Evolutionary conservation across 495 filamentous ascomycete genomes (phyloP).

Genomic region (Sphaerosporella brunnea): DNA sequence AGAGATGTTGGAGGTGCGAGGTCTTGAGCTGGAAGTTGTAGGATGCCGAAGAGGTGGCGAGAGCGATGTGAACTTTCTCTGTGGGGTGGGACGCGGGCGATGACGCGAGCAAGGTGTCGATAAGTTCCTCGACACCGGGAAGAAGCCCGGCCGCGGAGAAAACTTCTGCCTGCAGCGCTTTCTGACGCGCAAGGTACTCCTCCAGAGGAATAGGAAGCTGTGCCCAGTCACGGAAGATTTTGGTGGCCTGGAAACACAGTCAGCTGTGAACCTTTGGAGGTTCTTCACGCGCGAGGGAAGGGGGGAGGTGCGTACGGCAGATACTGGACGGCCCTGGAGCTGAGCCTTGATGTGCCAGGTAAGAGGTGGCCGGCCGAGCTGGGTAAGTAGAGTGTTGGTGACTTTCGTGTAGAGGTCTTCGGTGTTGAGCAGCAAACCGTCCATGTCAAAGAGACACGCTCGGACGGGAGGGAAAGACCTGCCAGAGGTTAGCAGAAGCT

Average conservation of each 20-base stretch:
- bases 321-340: constrained; percentile 75
- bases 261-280: constrained; percentile 15
- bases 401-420: constrained; percentile 81
- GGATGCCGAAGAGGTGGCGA: constrained; percentile 62
- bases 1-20: constrained; percentile 50
- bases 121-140: constrained; percentile 56
- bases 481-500: too few species aligned
- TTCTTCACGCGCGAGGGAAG: neutral
- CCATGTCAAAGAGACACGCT: constrained; percentile 97
- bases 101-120: constrained; percentile 35
- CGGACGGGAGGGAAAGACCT: constrained; percentile 46
- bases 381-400: constrained; percentile 61
- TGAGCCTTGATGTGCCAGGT: constrained; percentile 92
- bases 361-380: constrained; percentile 51
- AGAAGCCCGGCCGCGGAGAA: constrained; percentile 62
- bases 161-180: constrained; percentile 43
- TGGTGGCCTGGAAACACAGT: constrained; percentile 28
- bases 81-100: constrained; percentile 12
- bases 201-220: constrained; percentile 56
- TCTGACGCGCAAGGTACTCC: constrained; percentile 42
- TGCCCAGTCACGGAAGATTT: constrained; percentile 67
- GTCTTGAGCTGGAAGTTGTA: constrained; percentile 69
- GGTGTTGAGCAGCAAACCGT: constrained; percentile 82
- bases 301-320: constrained; percentile 34
- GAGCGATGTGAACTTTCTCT: constrained; percentile 54